phyloP scores from a whole-genome alignment of 2,329 filamentous ascomycete genomes.

The Alternaria burnsii region DNA sequence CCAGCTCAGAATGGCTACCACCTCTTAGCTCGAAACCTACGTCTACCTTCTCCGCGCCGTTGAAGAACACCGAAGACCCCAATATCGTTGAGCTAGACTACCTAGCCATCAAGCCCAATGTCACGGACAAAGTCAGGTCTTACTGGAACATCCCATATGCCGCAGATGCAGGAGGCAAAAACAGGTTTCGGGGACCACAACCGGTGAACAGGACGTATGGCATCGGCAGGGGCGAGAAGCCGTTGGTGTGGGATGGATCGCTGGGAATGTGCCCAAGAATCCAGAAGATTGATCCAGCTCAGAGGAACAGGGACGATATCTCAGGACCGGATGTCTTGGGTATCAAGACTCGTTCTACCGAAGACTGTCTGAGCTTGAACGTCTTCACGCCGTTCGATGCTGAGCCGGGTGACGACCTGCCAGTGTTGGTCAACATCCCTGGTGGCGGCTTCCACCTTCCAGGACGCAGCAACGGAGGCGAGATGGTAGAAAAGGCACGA shows the following conservation, averaged over 20 bases:
- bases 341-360: constrained; percentile 36
- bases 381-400: constrained; percentile 46
- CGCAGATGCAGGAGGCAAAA: constrained; percentile 38
- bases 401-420: constrained; percentile 42
- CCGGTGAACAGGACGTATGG: constrained; percentile 40
- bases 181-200: constrained; percentile 44
- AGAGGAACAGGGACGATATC: constrained; percentile 39
- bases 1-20: constrained; percentile 38
- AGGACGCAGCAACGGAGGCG: constrained; percentile 42
- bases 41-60: constrained; percentile 32
- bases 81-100: constrained; percentile 45
- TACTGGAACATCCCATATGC: constrained; percentile 49
- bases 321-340: constrained; percentile 38
- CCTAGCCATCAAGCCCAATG: constrained; percentile 39
- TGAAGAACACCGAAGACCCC: constrained; percentile 37
- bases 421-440: constrained; percentile 57
- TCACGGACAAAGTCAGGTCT: constrained; percentile 36
- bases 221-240: constrained; percentile 29
- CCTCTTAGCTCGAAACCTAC: constrained; percentile 31
- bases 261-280: constrained; percentile 47
- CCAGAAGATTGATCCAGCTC: constrained; percentile 42
- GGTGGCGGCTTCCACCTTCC: constrained; percentile 55
- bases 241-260: constrained; percentile 40
- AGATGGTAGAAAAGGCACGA: constrained; percentile 43
- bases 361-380: constrained; percentile 56